Evolutionary conservation across 192 early-diverging fungal species (phyloP).

Genomic region (Phlyctochytrium planicorne): DNA sequence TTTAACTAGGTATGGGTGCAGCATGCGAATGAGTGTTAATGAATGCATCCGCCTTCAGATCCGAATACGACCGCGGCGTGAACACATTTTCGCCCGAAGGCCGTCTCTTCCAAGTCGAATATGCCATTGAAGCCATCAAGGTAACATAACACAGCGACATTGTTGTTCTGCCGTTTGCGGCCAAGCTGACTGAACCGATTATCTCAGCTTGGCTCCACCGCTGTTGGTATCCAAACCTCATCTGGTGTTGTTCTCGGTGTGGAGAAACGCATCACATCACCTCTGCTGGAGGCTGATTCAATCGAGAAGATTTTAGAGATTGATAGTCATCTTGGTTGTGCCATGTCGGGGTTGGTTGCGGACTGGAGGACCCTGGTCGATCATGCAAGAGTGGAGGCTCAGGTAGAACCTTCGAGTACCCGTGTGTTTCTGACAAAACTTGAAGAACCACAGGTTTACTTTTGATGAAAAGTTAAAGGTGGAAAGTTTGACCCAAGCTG

Average conservation of each 20-base stretch:
- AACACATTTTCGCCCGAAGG: slow-evolving; percentile 99
- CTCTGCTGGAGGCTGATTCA: slow-evolving; percentile 86
- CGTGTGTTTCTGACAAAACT: slow-evolving; percentile 8
- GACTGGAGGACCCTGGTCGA: slow-evolving; percentile 99
- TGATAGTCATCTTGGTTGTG: slow-evolving; percentile 91
- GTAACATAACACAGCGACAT: slow-evolving; percentile 35
- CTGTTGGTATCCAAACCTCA: slow-evolving; percentile 95
- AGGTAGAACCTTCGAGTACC: slow-evolving; percentile 54
- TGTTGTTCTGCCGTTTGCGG: background rate
- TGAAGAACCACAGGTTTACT: slow-evolving; percentile 88
- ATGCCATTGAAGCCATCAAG: slow-evolving; percentile 99
- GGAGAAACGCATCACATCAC: slow-evolving; percentile 94
- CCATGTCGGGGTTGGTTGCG: slow-evolving; percentile 94
- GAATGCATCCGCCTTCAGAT: slow-evolving; percentile 12
- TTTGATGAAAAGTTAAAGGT: slow-evolving; percentile 96
- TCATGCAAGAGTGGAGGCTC: slow-evolving; percentile 93
- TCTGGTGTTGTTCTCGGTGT: slow-evolving; percentile 94
- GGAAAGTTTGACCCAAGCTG: slow-evolving; percentile 94
- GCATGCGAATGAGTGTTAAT: too few relatives aligned
- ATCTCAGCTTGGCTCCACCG: slow-evolving; percentile 88
- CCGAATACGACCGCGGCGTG: slow-evolving; percentile 98
- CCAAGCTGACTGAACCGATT: background rate
- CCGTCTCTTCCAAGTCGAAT: slow-evolving; percentile 99
- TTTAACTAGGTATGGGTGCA: too few relatives aligned
- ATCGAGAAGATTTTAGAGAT: slow-evolving; percentile 99